phyloP scores from a whole-genome alignment of 2,329 filamentous ascomycete genomes.

The Venturiaceae sp. region DNA sequence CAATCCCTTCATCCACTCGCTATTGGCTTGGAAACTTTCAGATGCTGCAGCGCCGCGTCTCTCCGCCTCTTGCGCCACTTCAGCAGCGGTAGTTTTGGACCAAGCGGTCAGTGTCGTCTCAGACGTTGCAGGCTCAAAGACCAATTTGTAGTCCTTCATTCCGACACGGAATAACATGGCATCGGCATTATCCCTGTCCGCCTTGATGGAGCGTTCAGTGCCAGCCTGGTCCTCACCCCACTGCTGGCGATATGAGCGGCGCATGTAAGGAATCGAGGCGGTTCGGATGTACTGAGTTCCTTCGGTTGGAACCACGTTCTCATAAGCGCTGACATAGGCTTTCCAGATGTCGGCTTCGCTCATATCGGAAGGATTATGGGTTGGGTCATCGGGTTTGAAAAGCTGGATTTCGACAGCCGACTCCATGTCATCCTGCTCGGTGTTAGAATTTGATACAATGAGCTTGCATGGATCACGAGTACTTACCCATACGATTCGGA shows the following conservation, averaged over 20 bases:
- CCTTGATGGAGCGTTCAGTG: conserved; percentile 15
- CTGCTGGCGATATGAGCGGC: conserved; percentile 25
- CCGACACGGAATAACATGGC: conserved; percentile 34
- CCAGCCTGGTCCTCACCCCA: conserved; percentile 20
- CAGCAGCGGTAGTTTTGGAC: conserved; percentile 19
- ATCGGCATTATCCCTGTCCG: conserved; percentile 24
- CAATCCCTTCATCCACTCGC: conserved; percentile 35
- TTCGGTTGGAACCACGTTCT: conserved; percentile 73
- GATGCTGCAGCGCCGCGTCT: conserved; percentile 26
- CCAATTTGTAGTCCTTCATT: conserved; percentile 31
- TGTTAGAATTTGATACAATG: conserved; percentile 15
- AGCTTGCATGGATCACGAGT: conserved; percentile 15
- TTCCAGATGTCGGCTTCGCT: conserved; percentile 64
- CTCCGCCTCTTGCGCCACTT: conserved; percentile 22
- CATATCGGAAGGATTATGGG: conserved; percentile 64
- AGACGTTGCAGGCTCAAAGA: conserved; percentile 30
- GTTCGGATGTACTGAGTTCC: conserved; percentile 18
- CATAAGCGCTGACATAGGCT: conserved; percentile 90
- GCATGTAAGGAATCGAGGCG: conserved; percentile 13
- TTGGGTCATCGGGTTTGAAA: conserved; percentile 75
- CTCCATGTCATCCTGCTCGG: conserved; percentile 50
- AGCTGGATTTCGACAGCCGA: conserved; percentile 67
- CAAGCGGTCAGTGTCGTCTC: conserved; percentile 30
- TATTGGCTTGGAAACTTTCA: conserved; percentile 34
- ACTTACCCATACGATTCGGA: conserved; percentile 84